Evolutionary conservation across 2,329 filamentous ascomycete genomes (phyloP), one percentile per base, ranked within the genome.

Genomic region (Byssochlamys sp.): DNA sequence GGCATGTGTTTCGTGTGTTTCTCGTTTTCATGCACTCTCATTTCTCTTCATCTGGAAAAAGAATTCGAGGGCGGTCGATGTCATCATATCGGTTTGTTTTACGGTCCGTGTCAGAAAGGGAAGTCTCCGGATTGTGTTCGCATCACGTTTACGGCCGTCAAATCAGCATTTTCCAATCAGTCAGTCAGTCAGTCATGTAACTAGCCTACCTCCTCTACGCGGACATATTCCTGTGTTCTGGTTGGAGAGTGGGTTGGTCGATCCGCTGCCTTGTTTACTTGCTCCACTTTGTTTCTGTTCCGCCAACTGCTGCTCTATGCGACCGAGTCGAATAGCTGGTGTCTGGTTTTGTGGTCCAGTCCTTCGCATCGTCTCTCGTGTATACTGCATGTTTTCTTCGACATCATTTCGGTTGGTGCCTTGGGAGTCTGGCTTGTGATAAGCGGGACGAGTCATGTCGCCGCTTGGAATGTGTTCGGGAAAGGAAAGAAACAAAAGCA

Each of bases 1-100:
- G 71, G 70, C 69, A 72, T 73, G 67, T 70, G 66, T 66, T 65
- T 56, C 54, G 50, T 55, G 24, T 60, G 35, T 56, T 58, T 60
- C 35, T 28, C 31, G 57, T 60, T 55, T 58, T 12, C 49, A 26
- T 62, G 50, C 55, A 53, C 58, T 62, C 58, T 64, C 54, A 45
- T 61, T 65, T 66, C 65, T 61, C 60, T 62, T 62, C 60, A 56
- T 60, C 63, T 60, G 58, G 55, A 60, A 68, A 66, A 65, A 68
- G 64, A 64, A 60, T 58, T 62, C 61, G 58, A 52, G 58, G 63
- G 64, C 65, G 61, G 63, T 56, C 61, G 59, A 60, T 58, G 61
- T 66, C 58, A 59, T 58, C 45, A 54, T 53, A 56, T 50, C 55
- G 31, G 45, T 55, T 58, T 54, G 29, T 55, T 57, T 60, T 29